These are phyloP conservation scores for Hevea brasiliensis DNA, from an alignment of 345 rosid species.

Conservation along the genomic window DNA sequence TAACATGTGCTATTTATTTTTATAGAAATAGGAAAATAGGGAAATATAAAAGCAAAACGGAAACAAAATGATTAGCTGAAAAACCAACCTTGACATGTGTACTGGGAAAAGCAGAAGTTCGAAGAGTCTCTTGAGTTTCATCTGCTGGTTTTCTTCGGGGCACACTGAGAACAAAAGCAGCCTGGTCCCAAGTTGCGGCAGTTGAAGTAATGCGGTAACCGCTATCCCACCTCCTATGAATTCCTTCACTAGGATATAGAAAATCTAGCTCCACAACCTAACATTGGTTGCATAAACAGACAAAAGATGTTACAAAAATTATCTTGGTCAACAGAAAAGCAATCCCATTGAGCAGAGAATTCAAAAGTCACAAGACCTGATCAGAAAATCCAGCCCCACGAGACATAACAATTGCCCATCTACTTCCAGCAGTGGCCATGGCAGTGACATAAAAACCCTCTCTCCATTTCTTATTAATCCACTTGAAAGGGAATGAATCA, in stretches of 20 bases:
- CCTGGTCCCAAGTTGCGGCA: conserved; percentile 90
- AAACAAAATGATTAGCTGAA: neutral
- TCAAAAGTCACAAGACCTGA: conserved; percentile 53
- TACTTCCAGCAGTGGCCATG: conserved; percentile 94
- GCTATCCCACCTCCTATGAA: conserved; percentile 91
- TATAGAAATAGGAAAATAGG: neutral
- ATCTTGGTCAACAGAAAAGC: neutral
- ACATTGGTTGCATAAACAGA: conserved; percentile 5
- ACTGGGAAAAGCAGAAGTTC: conserved; percentile 96
- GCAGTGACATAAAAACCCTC: conserved; percentile 91
- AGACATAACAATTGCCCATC: conserved; percentile 98
- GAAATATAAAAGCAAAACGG: neutral
- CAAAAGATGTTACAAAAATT: neutral
- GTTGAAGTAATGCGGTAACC: conserved; percentile 95
- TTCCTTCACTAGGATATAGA: conserved; percentile 97
- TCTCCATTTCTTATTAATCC: conserved; percentile 97
- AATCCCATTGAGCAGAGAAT: conserved; percentile 7
- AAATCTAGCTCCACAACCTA: conserved; percentile 98
- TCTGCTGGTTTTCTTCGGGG: conserved; percentile 84
- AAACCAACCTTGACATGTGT: conserved; percentile 80
- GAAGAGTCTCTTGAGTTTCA: conserved; percentile 95
- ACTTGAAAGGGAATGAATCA: conserved; percentile 92
- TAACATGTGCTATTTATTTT: neutral
- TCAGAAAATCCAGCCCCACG: conserved; percentile 89
- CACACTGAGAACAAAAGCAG: conserved; percentile 91